Evolutionary conservation across 2,329 filamentous ascomycete species (phyloP).

Genomic region (Colletotrichum caudatum): DNA sequence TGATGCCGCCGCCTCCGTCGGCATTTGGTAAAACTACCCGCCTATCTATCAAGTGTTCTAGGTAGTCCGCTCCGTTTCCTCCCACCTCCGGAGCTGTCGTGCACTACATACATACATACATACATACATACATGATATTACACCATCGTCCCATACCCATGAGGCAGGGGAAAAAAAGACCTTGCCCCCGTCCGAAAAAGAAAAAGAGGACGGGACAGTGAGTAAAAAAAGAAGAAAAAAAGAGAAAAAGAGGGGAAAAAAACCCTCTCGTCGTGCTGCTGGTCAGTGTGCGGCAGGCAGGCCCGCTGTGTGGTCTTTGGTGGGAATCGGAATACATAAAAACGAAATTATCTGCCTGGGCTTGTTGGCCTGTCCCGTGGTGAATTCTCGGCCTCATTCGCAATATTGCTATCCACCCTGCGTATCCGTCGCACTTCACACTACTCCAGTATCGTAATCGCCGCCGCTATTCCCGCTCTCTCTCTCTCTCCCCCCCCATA

Average conservation of each 20-base stretch:
- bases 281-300: not conserved
- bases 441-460: constrained; percentile 25
- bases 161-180: not conserved
- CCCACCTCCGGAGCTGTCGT: not conserved
- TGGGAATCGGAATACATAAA: constrained; percentile 2
- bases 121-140: not conserved
- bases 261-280: not conserved
- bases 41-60: too few relatives aligned
- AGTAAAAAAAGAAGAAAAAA: too few relatives aligned
- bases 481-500: not conserved
- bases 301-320: constrained; percentile 11
- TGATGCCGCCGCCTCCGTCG: constrained; percentile 10
- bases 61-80: not conserved
- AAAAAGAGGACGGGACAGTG: too few relatives aligned
- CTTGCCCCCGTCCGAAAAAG: not conserved
- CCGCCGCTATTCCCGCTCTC: constrained; percentile 38
- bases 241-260: not conserved
- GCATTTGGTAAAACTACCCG: constrained; percentile 1
- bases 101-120: not conserved
- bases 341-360: constrained; percentile 16
- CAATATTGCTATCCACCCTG: constrained; percentile 40
- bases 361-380: constrained; percentile 30
- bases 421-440: constrained; percentile 19
- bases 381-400: constrained; percentile 40
- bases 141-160: constrained; percentile 12